These are phyloP conservation scores for Ophiostoma angusticollis DNA, from an alignment of 2,329 filamentous ascomycete species.

Conservation along the genomic window DNA sequence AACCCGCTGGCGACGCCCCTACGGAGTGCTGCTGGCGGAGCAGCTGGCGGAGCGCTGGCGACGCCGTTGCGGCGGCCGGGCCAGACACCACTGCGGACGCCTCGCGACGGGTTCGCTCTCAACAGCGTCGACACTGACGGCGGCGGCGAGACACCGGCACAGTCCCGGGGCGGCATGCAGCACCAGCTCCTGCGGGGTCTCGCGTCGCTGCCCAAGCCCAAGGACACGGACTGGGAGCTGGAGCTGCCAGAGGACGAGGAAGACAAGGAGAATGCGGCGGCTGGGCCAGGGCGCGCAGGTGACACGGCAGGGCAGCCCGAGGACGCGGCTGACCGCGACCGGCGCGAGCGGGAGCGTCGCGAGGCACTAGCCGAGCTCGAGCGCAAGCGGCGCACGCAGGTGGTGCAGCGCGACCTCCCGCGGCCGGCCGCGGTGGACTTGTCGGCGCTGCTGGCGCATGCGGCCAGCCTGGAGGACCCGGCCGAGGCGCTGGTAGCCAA, in stretches of 20 bases:
- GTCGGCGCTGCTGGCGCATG: conserved; percentile 50
- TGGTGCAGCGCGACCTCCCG: conserved; percentile 76
- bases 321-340: conserved; percentile 61
- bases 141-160: conserved; percentile 5
- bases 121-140: conserved; percentile 47
- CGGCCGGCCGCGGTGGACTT: conserved; percentile 64
- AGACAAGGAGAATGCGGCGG: conserved; percentile 46
- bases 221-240: conserved; percentile 87
- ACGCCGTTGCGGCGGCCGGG: conserved; percentile 39
- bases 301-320: too few species aligned
- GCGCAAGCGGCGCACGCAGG: conserved; percentile 72
- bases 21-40: conserved; percentile 57
- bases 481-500: conserved; percentile 57
- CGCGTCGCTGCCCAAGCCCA: conserved; percentile 79
- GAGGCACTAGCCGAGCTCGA: conserved; percentile 59
- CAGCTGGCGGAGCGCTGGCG: conserved; percentile 6
- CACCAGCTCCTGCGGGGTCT: conserved; percentile 59
- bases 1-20: conserved; percentile 92
- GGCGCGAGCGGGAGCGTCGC: conserved; percentile 58
- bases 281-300: conserved; percentile 33
- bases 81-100: conserved; percentile 58
- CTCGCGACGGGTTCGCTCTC: conserved; percentile 72
- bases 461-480: conserved; percentile 46
- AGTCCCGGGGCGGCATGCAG: conserved; percentile 52
- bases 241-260: conserved; percentile 75